phyloP scores from a whole-genome alignment of 2,329 filamentous ascomycete species.

The Verticillium klebahnii region DNA sequence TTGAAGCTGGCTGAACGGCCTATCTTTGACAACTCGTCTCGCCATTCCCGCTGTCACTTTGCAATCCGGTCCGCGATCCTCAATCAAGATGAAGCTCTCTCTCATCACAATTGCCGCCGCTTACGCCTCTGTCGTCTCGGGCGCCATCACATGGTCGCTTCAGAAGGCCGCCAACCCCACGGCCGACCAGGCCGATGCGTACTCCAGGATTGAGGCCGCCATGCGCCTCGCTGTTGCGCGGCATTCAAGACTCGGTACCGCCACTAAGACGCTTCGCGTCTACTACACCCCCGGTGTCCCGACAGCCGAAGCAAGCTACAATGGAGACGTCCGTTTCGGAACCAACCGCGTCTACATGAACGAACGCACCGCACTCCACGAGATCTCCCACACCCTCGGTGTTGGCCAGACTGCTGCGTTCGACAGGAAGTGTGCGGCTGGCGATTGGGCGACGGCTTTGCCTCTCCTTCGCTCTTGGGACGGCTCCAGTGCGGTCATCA shows the following conservation, averaged over 20 bases:
- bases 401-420: conserved; percentile 39
- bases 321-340: conserved; percentile 42
- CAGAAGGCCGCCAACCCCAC: conserved; percentile 32
- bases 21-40: neutral
- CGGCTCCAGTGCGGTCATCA: conserved; percentile 28
- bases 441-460: conserved; percentile 35
- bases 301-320: conserved; percentile 41
- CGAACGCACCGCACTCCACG: conserved; percentile 43
- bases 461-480: conserved; percentile 36
- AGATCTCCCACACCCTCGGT: conserved; percentile 42
- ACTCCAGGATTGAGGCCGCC: conserved; percentile 34
- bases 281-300: conserved; percentile 37
- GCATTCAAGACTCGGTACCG: conserved; percentile 27
- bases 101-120: conserved; percentile 19
- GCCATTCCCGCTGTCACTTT: neutral
- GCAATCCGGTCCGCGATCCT: neutral
- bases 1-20: neutral
- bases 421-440: conserved; percentile 29
- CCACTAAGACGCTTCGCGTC: conserved; percentile 33
- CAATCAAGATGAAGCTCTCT: conserved; percentile 17
- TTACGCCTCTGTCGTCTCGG: conserved; percentile 27
- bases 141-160: conserved; percentile 32
- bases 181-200: conserved; percentile 37
- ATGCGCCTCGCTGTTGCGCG: conserved; percentile 35
- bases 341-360: conserved; percentile 40